A percentile compares a stretch with the other conserved stretches of the same genome.
These are phyloP conservation scores for Nyctanthes arbortristis DNA, from an alignment of 257 asterid species.

Conservation along the genomic window DNA sequence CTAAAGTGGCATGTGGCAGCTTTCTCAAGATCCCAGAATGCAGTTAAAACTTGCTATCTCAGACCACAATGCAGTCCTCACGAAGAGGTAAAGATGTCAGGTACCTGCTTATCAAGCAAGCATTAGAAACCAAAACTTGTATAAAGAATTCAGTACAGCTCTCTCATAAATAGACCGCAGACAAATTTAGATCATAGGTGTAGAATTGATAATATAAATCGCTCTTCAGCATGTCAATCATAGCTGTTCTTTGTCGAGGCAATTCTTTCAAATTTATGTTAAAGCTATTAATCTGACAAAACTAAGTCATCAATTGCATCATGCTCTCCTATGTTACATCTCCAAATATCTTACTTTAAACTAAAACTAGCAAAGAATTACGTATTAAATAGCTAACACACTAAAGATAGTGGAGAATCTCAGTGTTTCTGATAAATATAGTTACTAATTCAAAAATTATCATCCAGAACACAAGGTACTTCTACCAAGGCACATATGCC, in stretches of 20 bases:
- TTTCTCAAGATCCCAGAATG: slow-evolving; percentile 9
- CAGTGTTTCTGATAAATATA: not conserved
- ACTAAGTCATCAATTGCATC: not conserved
- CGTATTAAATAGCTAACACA: too few relatives aligned
- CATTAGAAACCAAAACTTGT: slow-evolving; percentile 28
- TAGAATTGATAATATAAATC: not conserved
- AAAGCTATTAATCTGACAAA: not conserved
- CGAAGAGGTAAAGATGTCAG: slow-evolving; percentile 15
- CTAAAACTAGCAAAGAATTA: not conserved
- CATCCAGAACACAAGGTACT: not conserved
- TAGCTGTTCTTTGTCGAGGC: not conserved
- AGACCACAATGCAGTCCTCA: slow-evolving; percentile 20
- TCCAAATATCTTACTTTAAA: not conserved
- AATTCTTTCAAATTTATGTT: not conserved
- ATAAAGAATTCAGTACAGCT: not conserved
- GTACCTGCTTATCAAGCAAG: slow-evolving; percentile 45
- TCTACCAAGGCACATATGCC: not conserved
- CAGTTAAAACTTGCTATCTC: slow-evolving; percentile 18
- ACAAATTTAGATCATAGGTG: not conserved
- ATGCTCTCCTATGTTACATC: not conserved
- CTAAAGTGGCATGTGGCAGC: slow-evolving; percentile 12
- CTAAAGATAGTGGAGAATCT: not conserved
- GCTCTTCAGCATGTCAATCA: not conserved
- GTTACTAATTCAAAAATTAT: not conserved
- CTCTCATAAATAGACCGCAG: not conserved